Evolutionary conservation across 1,139 yeast species (phyloP).

Genomic region (Taphrina wiesneri): DNA sequence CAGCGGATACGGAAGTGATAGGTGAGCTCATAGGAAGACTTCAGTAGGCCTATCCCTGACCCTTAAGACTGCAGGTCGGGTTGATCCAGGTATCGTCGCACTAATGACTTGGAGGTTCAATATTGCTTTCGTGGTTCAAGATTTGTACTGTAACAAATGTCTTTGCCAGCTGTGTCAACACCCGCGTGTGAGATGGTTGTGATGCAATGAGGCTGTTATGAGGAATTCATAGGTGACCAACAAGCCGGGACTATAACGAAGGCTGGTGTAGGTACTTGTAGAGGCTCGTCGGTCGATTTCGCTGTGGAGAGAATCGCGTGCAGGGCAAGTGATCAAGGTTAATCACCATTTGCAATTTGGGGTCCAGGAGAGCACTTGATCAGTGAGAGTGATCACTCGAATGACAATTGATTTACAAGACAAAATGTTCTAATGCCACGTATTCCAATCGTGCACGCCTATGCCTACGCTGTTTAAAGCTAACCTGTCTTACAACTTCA

Average conservation of each 20-base stretch:
- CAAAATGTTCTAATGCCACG: no score
- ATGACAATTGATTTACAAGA: neutral
- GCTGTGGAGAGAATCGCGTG: neutral
- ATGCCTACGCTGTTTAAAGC: neutral
- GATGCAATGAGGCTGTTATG: no score
- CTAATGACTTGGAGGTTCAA: no score
- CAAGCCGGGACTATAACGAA: neutral
- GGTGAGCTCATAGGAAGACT: constrained; percentile 18
- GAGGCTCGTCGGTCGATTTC: neutral
- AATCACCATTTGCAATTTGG: neutral
- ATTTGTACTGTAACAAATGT: no score
- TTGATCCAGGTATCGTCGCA: no score
- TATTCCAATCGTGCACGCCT: neutral
- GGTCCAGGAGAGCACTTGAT: neutral
- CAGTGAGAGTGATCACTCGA: no score
- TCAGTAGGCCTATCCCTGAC: neutral
- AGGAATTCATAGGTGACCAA: no score
- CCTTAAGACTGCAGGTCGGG: neutral
- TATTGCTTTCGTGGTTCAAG: no score
- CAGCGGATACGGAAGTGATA: constrained; percentile 25
- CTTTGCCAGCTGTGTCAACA: neutral
- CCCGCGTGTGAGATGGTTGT: no score
- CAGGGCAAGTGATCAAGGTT: neutral
- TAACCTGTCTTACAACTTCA: neutral
- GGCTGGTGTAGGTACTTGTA: no score